A percentile compares a stretch with the other conserved stretches of the same genome.
phyloP scores from a whole-genome alignment of 176 grass and related monocot genomes.

The Ensete glaucum region DNA sequence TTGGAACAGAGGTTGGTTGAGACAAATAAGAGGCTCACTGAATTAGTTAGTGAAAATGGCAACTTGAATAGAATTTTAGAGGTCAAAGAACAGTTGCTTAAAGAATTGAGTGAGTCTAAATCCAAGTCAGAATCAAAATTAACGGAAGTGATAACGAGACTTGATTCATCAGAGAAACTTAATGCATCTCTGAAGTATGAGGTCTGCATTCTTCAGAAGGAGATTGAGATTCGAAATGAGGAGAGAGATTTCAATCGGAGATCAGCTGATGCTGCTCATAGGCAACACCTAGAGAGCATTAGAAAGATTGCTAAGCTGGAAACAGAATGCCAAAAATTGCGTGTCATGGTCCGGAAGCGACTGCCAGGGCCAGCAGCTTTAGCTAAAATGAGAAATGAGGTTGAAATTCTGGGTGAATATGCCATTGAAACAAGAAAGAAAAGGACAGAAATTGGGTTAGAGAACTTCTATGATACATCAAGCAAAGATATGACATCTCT shows the following conservation, averaged over 20 bases:
- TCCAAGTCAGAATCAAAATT: conserved; percentile 41
- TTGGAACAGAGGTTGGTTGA: conserved; percentile 48
- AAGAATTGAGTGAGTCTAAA: conserved; percentile 54
- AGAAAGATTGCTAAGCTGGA: conserved; percentile 86
- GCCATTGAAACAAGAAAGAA: conserved; percentile 22
- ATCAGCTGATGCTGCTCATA: conserved; percentile 75
- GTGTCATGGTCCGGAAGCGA: conserved; percentile 79
- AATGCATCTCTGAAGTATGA: conserved; percentile 87
- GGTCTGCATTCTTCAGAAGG: conserved; percentile 88
- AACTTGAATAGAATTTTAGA: conserved; percentile 54
- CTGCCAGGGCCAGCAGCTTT: conserved; percentile 74
- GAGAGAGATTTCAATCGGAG: conserved; percentile 81
- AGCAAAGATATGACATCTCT: conserved; percentile 37
- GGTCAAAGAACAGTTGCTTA: conserved; percentile 46
- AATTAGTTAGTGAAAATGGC: conserved; percentile 47
- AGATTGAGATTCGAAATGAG: conserved; percentile 86
- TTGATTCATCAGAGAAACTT: conserved; percentile 49
- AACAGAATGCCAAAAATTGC: conserved; percentile 81
- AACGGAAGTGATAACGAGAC: conserved; percentile 29
- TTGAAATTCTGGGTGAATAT: conserved; percentile 41
- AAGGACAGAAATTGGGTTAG: conserved; percentile 16
- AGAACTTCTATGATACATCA: conserved; percentile 26
- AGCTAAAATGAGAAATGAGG: conserved; percentile 97
- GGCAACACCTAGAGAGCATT: conserved; percentile 70
- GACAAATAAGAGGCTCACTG: conserved; percentile 53